A percentile compares a stretch with the other conserved stretches of the same genome.
Conservation (phyloP, 2,329 filamentous ascomycete species). For the Colletotrichum sp. region DNA sequence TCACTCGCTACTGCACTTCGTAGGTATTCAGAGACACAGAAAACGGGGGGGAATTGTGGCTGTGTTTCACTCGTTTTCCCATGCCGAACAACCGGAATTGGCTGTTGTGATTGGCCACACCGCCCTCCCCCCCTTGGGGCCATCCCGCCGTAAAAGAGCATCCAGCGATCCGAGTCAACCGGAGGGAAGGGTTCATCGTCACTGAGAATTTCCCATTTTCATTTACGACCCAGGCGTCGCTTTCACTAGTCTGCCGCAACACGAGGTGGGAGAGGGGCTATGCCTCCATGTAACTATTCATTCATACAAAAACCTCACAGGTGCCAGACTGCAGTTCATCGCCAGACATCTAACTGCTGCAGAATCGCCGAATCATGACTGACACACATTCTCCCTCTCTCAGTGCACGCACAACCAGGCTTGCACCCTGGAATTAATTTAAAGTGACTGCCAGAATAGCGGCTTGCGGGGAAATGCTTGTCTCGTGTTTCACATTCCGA, state of each 20-base stretch:
- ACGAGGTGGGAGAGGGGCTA: not conserved
- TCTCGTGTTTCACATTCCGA: constrained; percentile 14
- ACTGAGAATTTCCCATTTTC: not conserved
- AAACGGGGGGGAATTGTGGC: constrained; percentile 5
- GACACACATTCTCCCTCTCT: not conserved
- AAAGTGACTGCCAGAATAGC: not conserved
- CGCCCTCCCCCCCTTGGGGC: not conserved
- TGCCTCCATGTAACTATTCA: not conserved
- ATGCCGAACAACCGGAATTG: constrained; percentile 7
- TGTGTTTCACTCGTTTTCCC: constrained; percentile 16
- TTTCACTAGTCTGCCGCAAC: not conserved
- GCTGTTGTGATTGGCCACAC: not conserved
- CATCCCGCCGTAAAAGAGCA: not conserved
- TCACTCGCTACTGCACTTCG: not conserved
- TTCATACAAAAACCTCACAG: not conserved
- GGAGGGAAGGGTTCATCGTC: not conserved
- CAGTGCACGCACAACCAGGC: not conserved
- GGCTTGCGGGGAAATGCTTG: constrained; percentile 19
- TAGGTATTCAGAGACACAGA: not conserved
- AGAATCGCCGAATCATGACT: not conserved
- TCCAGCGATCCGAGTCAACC: not conserved
- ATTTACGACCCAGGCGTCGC: not conserved
- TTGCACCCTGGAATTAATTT: not conserved
- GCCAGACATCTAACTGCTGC: not conserved
- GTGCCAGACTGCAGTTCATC: not conserved